A percentile compares a stretch with the other conserved stretches of the same genome.
Conservation (phyloP, 768 basidiomycete genomes). For the Xerocomellus amylosporus region DNA sequence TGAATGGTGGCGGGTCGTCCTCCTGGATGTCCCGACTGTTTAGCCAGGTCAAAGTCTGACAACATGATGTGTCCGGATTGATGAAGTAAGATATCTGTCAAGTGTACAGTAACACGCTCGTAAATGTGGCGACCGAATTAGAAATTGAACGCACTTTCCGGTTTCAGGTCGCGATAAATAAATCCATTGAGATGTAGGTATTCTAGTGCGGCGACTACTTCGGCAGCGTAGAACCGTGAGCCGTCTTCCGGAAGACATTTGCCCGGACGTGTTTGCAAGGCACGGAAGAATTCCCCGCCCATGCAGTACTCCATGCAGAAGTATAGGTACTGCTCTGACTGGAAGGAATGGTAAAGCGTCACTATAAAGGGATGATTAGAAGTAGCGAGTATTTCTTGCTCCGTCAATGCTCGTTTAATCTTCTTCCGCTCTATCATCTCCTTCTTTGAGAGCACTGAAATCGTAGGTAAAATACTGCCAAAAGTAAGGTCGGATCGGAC, state of each 20-base stretch:
- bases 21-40: slow-evolving; percentile 85
- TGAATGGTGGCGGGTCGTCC: slow-evolving; percentile 86
- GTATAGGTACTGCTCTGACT: slow-evolving; percentile 96
- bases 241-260: slow-evolving; percentile 96
- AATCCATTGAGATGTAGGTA: slow-evolving; percentile 99
- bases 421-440: slow-evolving; percentile 99
- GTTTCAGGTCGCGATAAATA: slow-evolving; percentile 98
- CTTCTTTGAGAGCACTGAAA: slow-evolving; percentile 91
- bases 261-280: slow-evolving; percentile 92
- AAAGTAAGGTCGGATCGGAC: slow-evolving; percentile 21
- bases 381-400: slow-evolving; percentile 98
- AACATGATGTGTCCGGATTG: slow-evolving; percentile 99
- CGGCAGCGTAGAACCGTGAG: slow-evolving; percentile 96
- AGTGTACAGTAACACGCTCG: not conserved
- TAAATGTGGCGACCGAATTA: slow-evolving; percentile 9
- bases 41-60: slow-evolving; percentile 98
- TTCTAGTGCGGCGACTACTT: slow-evolving; percentile 96
- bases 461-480: slow-evolving; percentile 21
- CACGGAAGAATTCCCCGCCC: slow-evolving; percentile 98
- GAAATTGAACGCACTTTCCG: slow-evolving; percentile 77
- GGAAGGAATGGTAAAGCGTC: slow-evolving; percentile 98
- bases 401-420: slow-evolving; percentile 97
- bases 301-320: slow-evolving; percentile 99
- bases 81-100: slow-evolving; percentile 90
- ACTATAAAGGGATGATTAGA: slow-evolving; percentile 99